Evolutionary conservation across 805 yeast species (phyloP).

Genomic region (Myxozyma neglecta): DNA sequence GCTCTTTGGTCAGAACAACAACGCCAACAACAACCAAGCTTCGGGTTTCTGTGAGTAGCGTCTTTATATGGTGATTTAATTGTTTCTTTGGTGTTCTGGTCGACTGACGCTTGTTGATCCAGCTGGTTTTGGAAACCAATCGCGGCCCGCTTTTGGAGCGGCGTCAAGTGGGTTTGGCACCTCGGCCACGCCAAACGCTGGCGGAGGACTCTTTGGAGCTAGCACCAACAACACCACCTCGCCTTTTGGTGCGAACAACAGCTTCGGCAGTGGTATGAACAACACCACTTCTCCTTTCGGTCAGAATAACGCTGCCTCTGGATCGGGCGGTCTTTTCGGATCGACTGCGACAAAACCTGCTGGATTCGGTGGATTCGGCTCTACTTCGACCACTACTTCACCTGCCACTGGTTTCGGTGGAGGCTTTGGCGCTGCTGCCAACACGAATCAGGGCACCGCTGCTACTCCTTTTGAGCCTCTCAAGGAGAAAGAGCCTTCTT

Average conservation of each 20-base stretch:
- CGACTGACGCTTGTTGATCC: neutral
- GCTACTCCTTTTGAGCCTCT: conserved; percentile 32
- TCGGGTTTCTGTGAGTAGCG: conserved; percentile 24
- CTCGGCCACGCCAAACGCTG: conserved; percentile 11
- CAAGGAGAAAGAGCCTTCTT: conserved; percentile 28
- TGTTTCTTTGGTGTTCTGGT: neutral
- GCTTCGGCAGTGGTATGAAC: conserved; percentile 29
- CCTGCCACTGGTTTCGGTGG: conserved; percentile 28
- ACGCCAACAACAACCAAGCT: conserved; percentile 31
- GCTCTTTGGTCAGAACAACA: conserved; percentile 46
- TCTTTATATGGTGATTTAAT: no score
- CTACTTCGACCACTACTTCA: conserved; percentile 17
- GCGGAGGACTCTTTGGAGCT: conserved; percentile 27
- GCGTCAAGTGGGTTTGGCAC: conserved; percentile 28
- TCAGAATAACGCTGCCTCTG: conserved; percentile 18
- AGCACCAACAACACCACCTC: conserved; percentile 12
- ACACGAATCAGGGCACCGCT: conserved; percentile 32
- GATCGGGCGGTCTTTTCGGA: conserved; percentile 24
- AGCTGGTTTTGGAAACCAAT: conserved; percentile 27
- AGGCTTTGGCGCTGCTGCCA: conserved; percentile 13
- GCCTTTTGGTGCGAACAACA: conserved; percentile 22
- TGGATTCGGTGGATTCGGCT: conserved; percentile 35
- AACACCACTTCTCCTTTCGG: conserved; percentile 31
- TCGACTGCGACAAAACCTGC: conserved; percentile 26
- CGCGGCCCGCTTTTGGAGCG: conserved; percentile 27